These are phyloP conservation scores for Bruguiera gymnorhiza DNA, from an alignment of 345 rosid species.

Conservation along the genomic window DNA sequence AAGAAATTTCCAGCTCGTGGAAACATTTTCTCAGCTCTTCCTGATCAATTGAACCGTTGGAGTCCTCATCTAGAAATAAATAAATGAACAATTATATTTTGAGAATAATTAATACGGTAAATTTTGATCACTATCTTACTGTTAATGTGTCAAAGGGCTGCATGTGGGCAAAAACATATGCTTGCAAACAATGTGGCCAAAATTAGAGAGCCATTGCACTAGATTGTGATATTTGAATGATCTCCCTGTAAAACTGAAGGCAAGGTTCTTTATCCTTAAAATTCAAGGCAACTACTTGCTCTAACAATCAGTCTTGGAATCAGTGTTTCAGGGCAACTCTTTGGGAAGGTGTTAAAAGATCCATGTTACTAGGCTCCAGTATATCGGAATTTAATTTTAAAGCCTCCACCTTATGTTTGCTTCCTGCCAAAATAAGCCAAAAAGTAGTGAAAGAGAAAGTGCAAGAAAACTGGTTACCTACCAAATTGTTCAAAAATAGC, in stretches of 20 bases:
- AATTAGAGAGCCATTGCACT: too few relatives aligned
- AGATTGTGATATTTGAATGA: background rate
- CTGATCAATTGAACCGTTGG: conserved; percentile 74
- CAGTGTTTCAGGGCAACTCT: background rate
- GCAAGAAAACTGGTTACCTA: conserved; percentile 21
- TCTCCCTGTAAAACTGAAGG: background rate
- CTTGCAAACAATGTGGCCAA: background rate
- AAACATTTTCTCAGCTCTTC: conserved; percentile 74
- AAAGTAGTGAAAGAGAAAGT: background rate
- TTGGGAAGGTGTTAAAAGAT: background rate
- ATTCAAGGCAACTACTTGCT: background rate
- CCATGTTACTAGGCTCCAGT: background rate
- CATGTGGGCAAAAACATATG: background rate
- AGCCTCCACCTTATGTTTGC: background rate
- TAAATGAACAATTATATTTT: background rate
- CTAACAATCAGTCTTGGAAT: background rate
- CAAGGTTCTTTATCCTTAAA: background rate
- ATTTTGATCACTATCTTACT: too few relatives aligned
- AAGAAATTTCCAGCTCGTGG: conserved; percentile 59
- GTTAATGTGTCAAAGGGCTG: too few relatives aligned
- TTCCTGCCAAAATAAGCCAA: background rate
- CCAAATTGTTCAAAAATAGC: conserved; percentile 81
- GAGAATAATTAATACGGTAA: background rate
- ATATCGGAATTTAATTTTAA: background rate
- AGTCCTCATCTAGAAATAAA: conserved; percentile 65